Base-by-base conservation (phyloP, 805 yeast genomes). In the Zygotorulaspora florentina region DNA sequence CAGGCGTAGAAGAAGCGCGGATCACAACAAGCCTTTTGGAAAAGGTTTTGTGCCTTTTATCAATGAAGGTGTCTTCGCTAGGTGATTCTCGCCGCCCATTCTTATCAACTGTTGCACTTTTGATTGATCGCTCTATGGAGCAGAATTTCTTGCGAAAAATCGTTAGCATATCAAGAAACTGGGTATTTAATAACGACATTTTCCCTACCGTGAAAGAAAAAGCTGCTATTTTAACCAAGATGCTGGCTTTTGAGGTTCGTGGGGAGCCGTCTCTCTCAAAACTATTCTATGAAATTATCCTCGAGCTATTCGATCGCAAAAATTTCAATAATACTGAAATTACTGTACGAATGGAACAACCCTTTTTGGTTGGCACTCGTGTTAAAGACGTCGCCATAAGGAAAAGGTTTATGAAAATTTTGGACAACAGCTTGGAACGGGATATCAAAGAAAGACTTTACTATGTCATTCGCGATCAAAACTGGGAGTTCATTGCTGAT, bases 131-230 rank as follows among this genome's bases (percentile, higher is more conserved):
- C 31, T 86, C 96, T 0, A 75, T 80, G 48, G 96, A 90, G 57
- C 81, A 81, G 48, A 80, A 77, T 18, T 77, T 93, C 8, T 71
- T 90, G 49, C 78, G 78, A 49, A 84, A 83, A 58, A 85, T 93
- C 38, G 80, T 91, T 20, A 74, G 75, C 25, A 81, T 89, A 52
- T 91, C 90, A 1, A 79, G 90, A 57, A 76, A 76, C 12, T 93
- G 99, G 99, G 91, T 90, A 0, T 89, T 95, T 60, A 79, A 87
- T 2, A 79, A 83, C 46, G 96, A 87, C 53, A 73, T 87, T 17
- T 89, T 89, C 71, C 99, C 99, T 2, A 87, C 98, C 0, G 81
- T 85, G 2, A 95, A 93, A 62, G 99, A 93, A 59, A 93, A 93
- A 62, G 96, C 98, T 1, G 97, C 96, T 0, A 83, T 93, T 34